phyloP scores from a whole-genome alignment of 1,284 basidiomycete genomes.

The Tetrapyrgos nigripes region DNA sequence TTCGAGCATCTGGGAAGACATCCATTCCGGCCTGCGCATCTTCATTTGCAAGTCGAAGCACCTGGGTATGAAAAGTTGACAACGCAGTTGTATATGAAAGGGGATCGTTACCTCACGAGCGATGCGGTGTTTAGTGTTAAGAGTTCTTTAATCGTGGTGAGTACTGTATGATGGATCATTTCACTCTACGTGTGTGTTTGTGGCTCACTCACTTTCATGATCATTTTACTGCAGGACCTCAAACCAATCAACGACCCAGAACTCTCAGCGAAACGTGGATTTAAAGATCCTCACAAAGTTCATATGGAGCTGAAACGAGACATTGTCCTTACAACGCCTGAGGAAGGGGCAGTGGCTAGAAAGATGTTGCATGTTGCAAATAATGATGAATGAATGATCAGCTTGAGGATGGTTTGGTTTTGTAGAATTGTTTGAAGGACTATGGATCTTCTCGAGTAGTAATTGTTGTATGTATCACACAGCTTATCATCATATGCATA shows the following conservation, averaged over 20 bases:
- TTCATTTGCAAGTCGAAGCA: constrained; percentile 75
- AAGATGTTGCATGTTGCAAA: constrained; percentile 21
- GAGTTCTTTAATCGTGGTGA: constrained; percentile 52
- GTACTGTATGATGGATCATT: constrained; percentile 14
- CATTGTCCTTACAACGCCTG: constrained; percentile 64
- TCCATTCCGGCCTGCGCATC: constrained; percentile 72
- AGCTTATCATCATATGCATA: too few relatives aligned
- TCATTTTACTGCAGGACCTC: constrained; percentile 44
- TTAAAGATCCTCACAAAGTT: constrained; percentile 60
- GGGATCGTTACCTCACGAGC: constrained; percentile 68
- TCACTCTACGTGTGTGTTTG: not conserved
- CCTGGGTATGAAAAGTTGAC: constrained; percentile 75
- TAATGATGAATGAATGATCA: too few relatives aligned
- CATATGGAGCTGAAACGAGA: constrained; percentile 70
- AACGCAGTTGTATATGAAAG: constrained; percentile 79
- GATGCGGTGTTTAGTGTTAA: constrained; percentile 86
- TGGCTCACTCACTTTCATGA: not conserved
- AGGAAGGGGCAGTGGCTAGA: constrained; percentile 47
- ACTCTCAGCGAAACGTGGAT: constrained; percentile 65
- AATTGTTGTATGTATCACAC: too few relatives aligned
- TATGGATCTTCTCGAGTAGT: too few relatives aligned
- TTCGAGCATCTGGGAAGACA: constrained; percentile 69
- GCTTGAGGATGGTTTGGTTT: too few relatives aligned
- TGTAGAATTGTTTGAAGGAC: too few relatives aligned
- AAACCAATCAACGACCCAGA: constrained; percentile 56